Percentiles rank a stretch among this genome's conserved stretches.
phyloP scores from a whole-genome alignment of 2,329 filamentous ascomycete genomes.

The Penicillium capsulatum region DNA sequence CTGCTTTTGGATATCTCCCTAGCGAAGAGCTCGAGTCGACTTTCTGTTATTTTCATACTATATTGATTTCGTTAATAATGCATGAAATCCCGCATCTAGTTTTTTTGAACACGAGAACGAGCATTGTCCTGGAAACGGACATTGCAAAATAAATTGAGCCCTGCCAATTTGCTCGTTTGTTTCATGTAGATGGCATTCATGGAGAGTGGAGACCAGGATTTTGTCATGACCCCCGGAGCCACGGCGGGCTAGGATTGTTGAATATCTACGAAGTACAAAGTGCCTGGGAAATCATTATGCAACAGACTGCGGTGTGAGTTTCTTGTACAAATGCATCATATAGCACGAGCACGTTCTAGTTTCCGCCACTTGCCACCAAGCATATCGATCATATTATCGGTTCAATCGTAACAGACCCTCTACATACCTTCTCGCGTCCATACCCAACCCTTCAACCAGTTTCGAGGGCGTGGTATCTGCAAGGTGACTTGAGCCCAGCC shows the following conservation, averaged over 20 bases:
- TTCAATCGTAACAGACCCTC: conserved; percentile 45
- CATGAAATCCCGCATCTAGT: conserved; percentile 25
- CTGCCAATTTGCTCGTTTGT: neutral
- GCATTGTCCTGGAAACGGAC: too few relatives aligned
- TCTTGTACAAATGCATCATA: too few relatives aligned
- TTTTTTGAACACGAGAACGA: neutral
- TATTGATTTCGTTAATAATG: conserved; percentile 32
- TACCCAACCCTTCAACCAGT: conserved; percentile 43
- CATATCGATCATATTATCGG: conserved; percentile 26
- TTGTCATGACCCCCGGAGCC: too few relatives aligned
- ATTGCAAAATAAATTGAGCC: too few relatives aligned
- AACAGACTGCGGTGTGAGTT: too few relatives aligned
- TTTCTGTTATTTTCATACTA: conserved; percentile 19
- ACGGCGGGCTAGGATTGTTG: too few relatives aligned
- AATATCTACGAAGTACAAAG: neutral
- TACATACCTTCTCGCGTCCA: conserved; percentile 47
- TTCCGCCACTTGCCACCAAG: too few relatives aligned
- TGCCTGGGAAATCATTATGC: neutral
- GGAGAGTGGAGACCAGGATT: too few relatives aligned
- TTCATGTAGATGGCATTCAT: too few relatives aligned
- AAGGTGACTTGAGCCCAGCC: conserved; percentile 16
- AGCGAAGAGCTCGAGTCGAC: conserved; percentile 21
- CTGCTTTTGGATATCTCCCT: conserved; percentile 22
- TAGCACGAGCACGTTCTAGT: too few relatives aligned
- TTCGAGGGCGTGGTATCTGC: conserved; percentile 34